Evolutionary conservation across 1,139 yeast genomes (phyloP).

Genomic region (Eremothecium sinecaudum): DNA sequence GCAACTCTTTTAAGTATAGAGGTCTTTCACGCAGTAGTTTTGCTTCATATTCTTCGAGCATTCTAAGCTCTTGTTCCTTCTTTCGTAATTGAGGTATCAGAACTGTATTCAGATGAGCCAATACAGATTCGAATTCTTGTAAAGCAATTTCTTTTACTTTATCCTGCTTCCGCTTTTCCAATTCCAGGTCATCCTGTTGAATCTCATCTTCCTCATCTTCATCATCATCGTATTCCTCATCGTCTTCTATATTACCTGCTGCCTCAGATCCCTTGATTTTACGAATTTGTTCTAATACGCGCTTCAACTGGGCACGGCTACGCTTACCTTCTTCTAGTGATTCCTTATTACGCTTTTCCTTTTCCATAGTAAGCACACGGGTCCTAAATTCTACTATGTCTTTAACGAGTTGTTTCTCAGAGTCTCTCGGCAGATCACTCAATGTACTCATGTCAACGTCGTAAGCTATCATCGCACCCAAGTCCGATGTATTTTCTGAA

Average conservation of each 20-base stretch:
- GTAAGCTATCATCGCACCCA: constrained; percentile 31
- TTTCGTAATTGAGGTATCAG: constrained; percentile 21
- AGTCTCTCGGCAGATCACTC: constrained; percentile 51
- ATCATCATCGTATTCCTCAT: constrained; percentile 15
- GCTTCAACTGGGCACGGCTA: constrained; percentile 40
- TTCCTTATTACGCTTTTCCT: constrained; percentile 45
- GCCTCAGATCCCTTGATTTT: constrained; percentile 25
- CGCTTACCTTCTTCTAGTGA: constrained; percentile 43
- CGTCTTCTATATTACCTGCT: constrained; percentile 15
- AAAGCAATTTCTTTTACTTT: constrained; percentile 21
- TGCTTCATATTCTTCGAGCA: constrained; percentile 19
- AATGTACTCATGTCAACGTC: constrained; percentile 52
- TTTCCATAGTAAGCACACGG: constrained; percentile 49
- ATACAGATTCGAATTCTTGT: constrained; percentile 19
- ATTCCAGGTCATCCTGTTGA: constrained; percentile 21
- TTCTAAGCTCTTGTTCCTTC: constrained; percentile 17
- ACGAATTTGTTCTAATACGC: constrained; percentile 41
- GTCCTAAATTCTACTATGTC: constrained; percentile 57
- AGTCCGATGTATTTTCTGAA: constrained; percentile 7
- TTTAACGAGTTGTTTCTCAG: constrained; percentile 47
- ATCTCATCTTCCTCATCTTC: constrained; percentile 22
- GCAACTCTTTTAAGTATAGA: constrained; percentile 20
- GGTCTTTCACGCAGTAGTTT: constrained; percentile 14
- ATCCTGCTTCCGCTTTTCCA: constrained; percentile 24
- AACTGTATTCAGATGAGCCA: constrained; percentile 13